Base-by-base conservation (phyloP, 306 rosid species). In the Cyclanthera cordifolia region DNA sequence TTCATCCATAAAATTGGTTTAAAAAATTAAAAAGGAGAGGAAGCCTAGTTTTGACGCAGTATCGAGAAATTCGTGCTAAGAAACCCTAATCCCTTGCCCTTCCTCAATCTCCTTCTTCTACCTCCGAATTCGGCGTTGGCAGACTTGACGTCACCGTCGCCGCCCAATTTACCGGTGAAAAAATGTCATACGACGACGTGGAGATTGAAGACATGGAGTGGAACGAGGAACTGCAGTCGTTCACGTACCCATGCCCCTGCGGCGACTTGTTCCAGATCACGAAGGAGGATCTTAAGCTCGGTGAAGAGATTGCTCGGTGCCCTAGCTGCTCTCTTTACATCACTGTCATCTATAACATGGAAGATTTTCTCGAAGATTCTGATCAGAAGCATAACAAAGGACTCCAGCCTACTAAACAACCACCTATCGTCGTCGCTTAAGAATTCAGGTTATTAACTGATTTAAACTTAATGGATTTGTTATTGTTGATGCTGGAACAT, bases 171-270 rank as follows among this genome's bases (percentile, higher is more conserved):
- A 21, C 70, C 6, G 65, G 46, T 11, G 21, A 4, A 72, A 73
- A 76, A 70, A 93, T 93, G 99, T 93, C 95, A 50, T 93, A 93
- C 73, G 99, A 90, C 80, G 96, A 93, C 7, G 99, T 93, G 51
- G 99, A 93, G 86, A 93, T 93, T 45, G 99, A 93, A 59, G 99
- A 93, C 77, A 93, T 93, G 99, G 96, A 90, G 76, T 93, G 99
- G 99, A 93, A 83, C 68, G 80, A 83, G 21, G 94, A 90, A 75
- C 81, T 87, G 20, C 85, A 87, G 73, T 84, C 91, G 1, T 93
- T 77, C 84, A 90, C 95, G 4, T 93, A 89, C 72, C 96, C 96
- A 0, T 93, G 99, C 64, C 99, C 99, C 0, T 93, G 99, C 73
- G 99, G 99, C 0, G 99, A 93, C 85, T 79, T 93, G 20, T 90